Evolutionary conservation across 2,329 filamentous ascomycete genomes (phyloP).

Genomic region (Ophiostoma tasmaniense): DNA sequence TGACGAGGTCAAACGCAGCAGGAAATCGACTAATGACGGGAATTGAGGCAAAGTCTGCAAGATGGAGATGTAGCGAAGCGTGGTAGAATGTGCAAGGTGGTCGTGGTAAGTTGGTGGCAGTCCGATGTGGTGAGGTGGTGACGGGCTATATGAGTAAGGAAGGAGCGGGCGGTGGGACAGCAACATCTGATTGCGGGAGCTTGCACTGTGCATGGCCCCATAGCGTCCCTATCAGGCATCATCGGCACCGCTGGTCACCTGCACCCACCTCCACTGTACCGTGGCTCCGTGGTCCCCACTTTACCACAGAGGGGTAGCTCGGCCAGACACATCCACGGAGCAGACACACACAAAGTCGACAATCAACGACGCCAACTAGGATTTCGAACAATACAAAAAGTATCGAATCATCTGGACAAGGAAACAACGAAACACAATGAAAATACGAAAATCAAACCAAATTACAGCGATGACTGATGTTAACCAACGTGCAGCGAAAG

Average conservation of each 20-base stretch:
- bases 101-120: not conserved
- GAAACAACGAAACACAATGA: no score
- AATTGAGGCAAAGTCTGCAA: not conserved
- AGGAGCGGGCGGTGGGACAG: not conserved
- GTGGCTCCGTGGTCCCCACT: not conserved
- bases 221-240: not conserved
- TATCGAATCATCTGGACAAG: not conserved
- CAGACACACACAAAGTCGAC: not conserved
- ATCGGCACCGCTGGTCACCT: not conserved
- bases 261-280: not conserved
- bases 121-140: not conserved
- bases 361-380: not conserved
- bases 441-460: no score
- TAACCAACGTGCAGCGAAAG: not conserved
- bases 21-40: not conserved
- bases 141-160: not conserved
- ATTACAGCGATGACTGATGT: no score
- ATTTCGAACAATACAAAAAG: no score
- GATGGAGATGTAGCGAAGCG: not conserved
- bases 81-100: not conserved
- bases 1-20: not conserved
- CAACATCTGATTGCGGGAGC: not conserved
- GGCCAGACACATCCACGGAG: not conserved
- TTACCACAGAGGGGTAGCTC: slow-evolving; percentile 2
- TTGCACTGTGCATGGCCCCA: not conserved